Evolutionary conservation across 441 rosid species (phyloP).

Genomic region (Populus trichocarpa): DNA sequence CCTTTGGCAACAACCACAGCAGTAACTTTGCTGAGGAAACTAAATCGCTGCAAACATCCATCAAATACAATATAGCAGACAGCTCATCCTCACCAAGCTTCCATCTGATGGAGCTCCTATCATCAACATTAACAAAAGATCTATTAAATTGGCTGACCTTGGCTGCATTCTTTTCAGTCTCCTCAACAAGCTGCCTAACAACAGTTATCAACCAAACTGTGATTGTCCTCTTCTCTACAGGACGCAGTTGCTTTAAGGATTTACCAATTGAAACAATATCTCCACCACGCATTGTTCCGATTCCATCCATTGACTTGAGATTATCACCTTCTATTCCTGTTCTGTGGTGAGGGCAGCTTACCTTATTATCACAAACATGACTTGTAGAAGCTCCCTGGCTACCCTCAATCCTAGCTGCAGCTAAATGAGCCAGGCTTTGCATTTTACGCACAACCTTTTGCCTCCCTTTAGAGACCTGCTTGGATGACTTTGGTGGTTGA

Average conservation of each 20-base stretch:
- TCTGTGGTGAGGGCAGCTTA: slow-evolving; percentile 41
- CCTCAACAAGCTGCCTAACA: slow-evolving; percentile 85
- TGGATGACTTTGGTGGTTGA: slow-evolving; percentile 54
- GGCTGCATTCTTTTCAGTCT: slow-evolving; percentile 56
- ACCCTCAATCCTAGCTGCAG: slow-evolving; percentile 95
- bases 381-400: slow-evolving; percentile 99
- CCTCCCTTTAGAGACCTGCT: slow-evolving; percentile 81
- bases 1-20: slow-evolving; percentile 91
- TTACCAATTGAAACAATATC: slow-evolving; percentile 75
- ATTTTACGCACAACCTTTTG: slow-evolving; percentile 87
- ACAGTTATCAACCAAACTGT: slow-evolving; percentile 73
- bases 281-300: slow-evolving; percentile 39
- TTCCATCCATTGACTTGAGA: slow-evolving; percentile 53
- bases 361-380: slow-evolving; percentile 87
- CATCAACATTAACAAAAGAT: slow-evolving; percentile 62
- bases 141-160: slow-evolving; percentile 62
- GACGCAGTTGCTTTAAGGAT: slow-evolving; percentile 70
- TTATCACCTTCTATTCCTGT: slow-evolving; percentile 41
- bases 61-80: slow-evolving; percentile 62
- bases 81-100: slow-evolving; percentile 96
- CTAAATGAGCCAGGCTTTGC: slow-evolving; percentile 89
- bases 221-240: slow-evolving; percentile 77
- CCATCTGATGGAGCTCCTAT: slow-evolving; percentile 61
- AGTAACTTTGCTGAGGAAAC: slow-evolving; percentile 77
- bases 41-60: slow-evolving; percentile 82